These are phyloP conservation scores for Yarrowia galli DNA, from an alignment of 1,139 yeast genomes.

Conservation along the genomic window DNA sequence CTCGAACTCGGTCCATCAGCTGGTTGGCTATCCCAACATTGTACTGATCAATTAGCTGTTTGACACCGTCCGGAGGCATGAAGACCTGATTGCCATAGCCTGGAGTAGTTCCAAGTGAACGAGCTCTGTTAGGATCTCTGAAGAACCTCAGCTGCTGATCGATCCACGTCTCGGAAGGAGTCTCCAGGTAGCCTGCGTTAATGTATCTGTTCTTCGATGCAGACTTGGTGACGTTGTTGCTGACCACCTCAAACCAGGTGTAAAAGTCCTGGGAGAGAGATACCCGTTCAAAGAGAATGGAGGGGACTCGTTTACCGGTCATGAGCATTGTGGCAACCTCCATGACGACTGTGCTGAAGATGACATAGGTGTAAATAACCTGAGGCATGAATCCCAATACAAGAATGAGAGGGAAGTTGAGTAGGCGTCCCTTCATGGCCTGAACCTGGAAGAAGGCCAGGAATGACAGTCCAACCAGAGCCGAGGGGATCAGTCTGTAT, in stretches of 20 bases:
- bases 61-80: slow-evolving; percentile 26
- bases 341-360: slow-evolving; percentile 61
- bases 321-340: slow-evolving; percentile 60
- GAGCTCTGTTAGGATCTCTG: not conserved
- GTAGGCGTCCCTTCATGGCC: slow-evolving; percentile 53
- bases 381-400: slow-evolving; percentile 68
- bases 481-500: slow-evolving; percentile 68
- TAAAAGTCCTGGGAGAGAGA: slow-evolving; percentile 69
- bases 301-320: slow-evolving; percentile 60
- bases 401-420: slow-evolving; percentile 63
- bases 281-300: slow-evolving; percentile 49
- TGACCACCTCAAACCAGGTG: slow-evolving; percentile 64
- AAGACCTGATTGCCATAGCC: slow-evolving; percentile 33
- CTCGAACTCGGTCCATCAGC: not conserved
- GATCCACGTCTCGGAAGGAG: slow-evolving; percentile 28
- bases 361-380: slow-evolving; percentile 58
- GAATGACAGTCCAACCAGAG: slow-evolving; percentile 61
- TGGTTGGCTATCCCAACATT: slow-evolving; percentile 15
- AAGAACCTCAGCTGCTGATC: slow-evolving; percentile 10
- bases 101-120: not conserved
- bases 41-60: slow-evolving; percentile 28
- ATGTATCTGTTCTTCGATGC: slow-evolving; percentile 57
- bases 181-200: slow-evolving; percentile 21
- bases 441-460: slow-evolving; percentile 57
- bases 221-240: slow-evolving; percentile 68